Base-by-base conservation (phyloP, 2,329 filamentous ascomycete species). In the Botrytis hyacinthi region DNA sequence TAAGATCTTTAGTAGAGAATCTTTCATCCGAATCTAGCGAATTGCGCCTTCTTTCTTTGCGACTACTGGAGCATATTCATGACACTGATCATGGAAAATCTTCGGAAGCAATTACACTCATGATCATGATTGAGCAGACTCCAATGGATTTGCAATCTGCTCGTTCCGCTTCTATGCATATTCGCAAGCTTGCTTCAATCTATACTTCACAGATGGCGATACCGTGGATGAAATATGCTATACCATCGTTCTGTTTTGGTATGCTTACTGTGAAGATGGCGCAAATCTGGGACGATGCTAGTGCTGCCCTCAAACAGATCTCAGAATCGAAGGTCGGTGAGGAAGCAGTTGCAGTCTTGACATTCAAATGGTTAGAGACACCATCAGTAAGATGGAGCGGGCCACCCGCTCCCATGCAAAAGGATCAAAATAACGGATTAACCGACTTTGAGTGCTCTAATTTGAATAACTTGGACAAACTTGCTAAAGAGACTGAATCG, bases 391-490 rank as follows among this genome's bases (percentile, higher is more conserved):
- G 85, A 66, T 89, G 87, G 85, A 84, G 84, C 1, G 85, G 86
- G 0, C 81, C 85, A 1, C 80, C 79, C 40, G 80, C 80, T 8
- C 81, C 82, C n/a, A 80, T 79, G 26, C 78, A 82, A 26, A 80
- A 81, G 40, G 76, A 82, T 3, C 79, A 79, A 40, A 83, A 81
- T 22, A 80, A 79, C 4, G 84, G 86, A 42, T 79, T 89, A 44
- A 93, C 91, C 1, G 90, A 96, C 77, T 99, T 97, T 77, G 91
- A 97, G 81, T 98, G 95, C 81, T 91, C 90, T 32, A 94, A 96
- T 77, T 81, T 95, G 51, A 85, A 86, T 48, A 86, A 85, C 44
- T 82, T 97, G 1, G 83, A 88, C 63, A 83, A 84, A 22, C 81
- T 86, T 35, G 86, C 89, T 7, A 80, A 83, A 22, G 83, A 85